Base-by-base conservation (phyloP, 179 eudicot species). In the Corrigiola litoralis region DNA sequence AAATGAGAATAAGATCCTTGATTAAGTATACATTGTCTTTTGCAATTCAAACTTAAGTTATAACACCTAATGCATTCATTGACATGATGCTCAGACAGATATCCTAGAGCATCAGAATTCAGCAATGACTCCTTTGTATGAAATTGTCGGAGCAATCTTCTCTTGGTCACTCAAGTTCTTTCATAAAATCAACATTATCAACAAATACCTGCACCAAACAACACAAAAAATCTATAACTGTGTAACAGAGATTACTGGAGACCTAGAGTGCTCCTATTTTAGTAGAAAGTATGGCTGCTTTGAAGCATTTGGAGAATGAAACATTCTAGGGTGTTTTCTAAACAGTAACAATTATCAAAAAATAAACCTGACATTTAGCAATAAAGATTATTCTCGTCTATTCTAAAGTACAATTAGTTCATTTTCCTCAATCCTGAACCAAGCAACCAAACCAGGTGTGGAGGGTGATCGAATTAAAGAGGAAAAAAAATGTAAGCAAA, bases 161-260 rank as follows among this genome's bases (percentile, higher is more conserved):
- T 36, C 63, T 44, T 29, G 46, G 57, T 83, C 80, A 85, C 69
- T 75, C 83, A 69, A 87, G 81, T 79, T 90, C 92, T 80, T 84
- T 85, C 25, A 82, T 77, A 67, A 88, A 84, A 76, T 90, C 97
- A 54, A 78, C 62, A 57, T 90, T 88, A 72, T 90, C 97, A 34
- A 90, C 95, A 57, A 90, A 90, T 10, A 84, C 97, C 97, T 88
- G 88, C 71, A 74, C 23, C 41, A 49, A 61, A 60, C 28, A 72
- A 53, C 44, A 46, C 7, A 16, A 33, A 40, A 24, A 37, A n/a
- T n/a, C n/a, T 16, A 16, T 7, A 45, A 20, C 31, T 24, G 51
- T 46, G 37, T 65, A 49, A 69, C 11, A 1, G 16, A 23, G 7
- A 54, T 73, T n/a, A n/a, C n/a, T n/a, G n/a, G n/a, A n/a, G n/a